Evolutionary conservation across 208 protist genomes (phyloP), one percentile per base, ranked within the genome.

Genomic region (Herpetomonas muscarum): DNA sequence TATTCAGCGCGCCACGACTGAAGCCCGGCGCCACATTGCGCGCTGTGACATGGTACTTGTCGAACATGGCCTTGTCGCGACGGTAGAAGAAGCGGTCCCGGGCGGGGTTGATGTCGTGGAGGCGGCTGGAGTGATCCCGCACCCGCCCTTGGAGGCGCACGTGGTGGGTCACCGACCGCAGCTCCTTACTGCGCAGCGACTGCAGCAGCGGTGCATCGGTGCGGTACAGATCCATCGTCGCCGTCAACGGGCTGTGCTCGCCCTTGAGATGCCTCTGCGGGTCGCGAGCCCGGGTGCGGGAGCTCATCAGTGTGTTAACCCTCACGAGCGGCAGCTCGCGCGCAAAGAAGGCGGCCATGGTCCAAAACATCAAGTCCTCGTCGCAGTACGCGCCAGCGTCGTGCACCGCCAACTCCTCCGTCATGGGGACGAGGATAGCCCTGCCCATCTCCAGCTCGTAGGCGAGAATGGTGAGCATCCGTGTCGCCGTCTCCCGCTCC

Each of bases 351-450:
- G 85, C 88, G 19, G 85, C 85, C 24, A 95, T 31, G 1, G 80
- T 90, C 85, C 88, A 95, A 34, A 92, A 67, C 70, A 95, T 85
- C 17, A 95, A 58, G 61, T 95, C 88, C 55, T 95, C 88, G 48
- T 92, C 84, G 59, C 83, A 92, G 66, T 90, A 92, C 10, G 68
- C 65, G 1, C 82, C 81, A 1, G 81, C 88, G 65, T 95, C 88
- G 61, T 92, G 85, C 44, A 95, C 46, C 9, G 54, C 70, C 12
- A 95, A 61, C 58, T 95, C 85, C 55, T 95, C 88, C 15, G 67
- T 79, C 29, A 79, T 48, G 0, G 88, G 78, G 10, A 92, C n/a
- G 12, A 92, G 57, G 1, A 86, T 47, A 10, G 65, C 75, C 6
- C 82, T 74, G 13, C 85, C 85, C 28, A 76, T 71, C 49, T 87